phyloP scores from a whole-genome alignment of 192 early-diverging fungal genomes.

The Paraglomus brasilianum region DNA sequence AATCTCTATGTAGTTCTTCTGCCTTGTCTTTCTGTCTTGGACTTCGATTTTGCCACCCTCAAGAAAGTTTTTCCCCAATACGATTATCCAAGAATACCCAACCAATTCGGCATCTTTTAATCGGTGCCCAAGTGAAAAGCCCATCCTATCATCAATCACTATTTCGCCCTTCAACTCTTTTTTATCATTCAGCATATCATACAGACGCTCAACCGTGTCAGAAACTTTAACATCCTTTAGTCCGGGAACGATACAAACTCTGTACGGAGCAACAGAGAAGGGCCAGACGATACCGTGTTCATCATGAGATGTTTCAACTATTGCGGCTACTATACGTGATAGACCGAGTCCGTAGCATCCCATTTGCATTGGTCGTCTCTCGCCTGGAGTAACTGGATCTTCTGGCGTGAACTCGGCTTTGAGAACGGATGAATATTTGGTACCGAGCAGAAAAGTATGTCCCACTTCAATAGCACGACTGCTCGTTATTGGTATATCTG shows the following conservation, averaged over 20 bases:
- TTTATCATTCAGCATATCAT: constrained; percentile 43
- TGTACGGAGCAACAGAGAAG: constrained; percentile 72
- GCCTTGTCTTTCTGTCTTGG: constrained; percentile 42
- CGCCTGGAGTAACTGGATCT: constrained; percentile 29
- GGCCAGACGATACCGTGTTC: constrained; percentile 80
- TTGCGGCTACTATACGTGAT: constrained; percentile 77
- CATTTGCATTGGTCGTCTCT: constrained; percentile 67
- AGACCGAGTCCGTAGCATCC: constrained; percentile 92
- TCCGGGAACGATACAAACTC: constrained; percentile 62
- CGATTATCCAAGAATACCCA: constrained; percentile 76
- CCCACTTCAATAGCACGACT: constrained; percentile 78
- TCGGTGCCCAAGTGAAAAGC: constrained; percentile 70
- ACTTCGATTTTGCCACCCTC: constrained; percentile 49
- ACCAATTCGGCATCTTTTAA: constrained; percentile 80
- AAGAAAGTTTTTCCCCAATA: constrained; percentile 67
- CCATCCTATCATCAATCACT: constrained; percentile 69
- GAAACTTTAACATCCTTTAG: constrained; percentile 38
- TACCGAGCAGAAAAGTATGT: constrained; percentile 89
- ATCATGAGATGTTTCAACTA: constrained; percentile 66
- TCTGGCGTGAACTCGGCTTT: constrained; percentile 51
- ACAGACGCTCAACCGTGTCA: constrained; percentile 39
- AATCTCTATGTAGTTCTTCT: background rate
- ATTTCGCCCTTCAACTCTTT: constrained; percentile 46
- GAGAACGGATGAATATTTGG: constrained; percentile 77
- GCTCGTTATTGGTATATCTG: constrained; percentile 32